A percentile compares a stretch with the other conserved stretches of the same genome.
phyloP scores from a whole-genome alignment of 345 rosid genomes.

The Populus ilicifolia region DNA sequence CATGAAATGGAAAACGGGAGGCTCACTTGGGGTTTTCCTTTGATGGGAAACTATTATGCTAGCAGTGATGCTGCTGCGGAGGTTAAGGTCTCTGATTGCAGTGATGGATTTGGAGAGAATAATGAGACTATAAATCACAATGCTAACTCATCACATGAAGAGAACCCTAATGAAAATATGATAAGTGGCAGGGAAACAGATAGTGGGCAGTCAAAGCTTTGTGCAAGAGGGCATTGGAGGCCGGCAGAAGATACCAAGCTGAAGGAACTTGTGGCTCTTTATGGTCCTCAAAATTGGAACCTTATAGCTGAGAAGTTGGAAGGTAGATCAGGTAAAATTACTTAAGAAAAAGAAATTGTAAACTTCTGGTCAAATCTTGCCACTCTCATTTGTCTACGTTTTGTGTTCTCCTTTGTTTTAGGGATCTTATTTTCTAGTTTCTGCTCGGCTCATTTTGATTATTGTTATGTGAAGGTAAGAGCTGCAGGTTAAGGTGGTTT shows the following conservation, averaged over 20 bases:
- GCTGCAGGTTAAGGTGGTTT: slow-evolving; percentile 95
- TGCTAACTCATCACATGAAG: slow-evolving; percentile 28
- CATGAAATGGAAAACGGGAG: slow-evolving; percentile 26
- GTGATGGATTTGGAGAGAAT: slow-evolving; percentile 31
- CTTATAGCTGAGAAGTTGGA: slow-evolving; percentile 87
- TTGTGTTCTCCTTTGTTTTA: not conserved
- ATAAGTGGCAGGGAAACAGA: slow-evolving; percentile 42
- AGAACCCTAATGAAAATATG: slow-evolving; percentile 22
- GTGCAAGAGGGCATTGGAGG: slow-evolving; percentile 96
- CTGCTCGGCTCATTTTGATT: not conserved
- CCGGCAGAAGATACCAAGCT: slow-evolving; percentile 92
- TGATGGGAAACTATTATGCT: slow-evolving; percentile 16
- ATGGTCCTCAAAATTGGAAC: slow-evolving; percentile 99
- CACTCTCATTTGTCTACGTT: not conserved
- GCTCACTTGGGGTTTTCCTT: slow-evolving; percentile 39
- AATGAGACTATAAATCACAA: slow-evolving; percentile 11
- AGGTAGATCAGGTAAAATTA: slow-evolving; percentile 83
- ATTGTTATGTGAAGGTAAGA: slow-evolving; percentile 54
- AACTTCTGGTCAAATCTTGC: not conserved
- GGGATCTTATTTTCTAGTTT: not conserved
- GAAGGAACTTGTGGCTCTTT: slow-evolving; percentile 81
- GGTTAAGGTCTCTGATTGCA: slow-evolving; percentile 23
- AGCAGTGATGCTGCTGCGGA: slow-evolving; percentile 14
- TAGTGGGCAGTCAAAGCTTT: slow-evolving; percentile 66
- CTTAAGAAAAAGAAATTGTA: not conserved